Evolutionary conservation across 179 eudicot genomes (phyloP).

Genomic region (Actinidia chinensis): DNA sequence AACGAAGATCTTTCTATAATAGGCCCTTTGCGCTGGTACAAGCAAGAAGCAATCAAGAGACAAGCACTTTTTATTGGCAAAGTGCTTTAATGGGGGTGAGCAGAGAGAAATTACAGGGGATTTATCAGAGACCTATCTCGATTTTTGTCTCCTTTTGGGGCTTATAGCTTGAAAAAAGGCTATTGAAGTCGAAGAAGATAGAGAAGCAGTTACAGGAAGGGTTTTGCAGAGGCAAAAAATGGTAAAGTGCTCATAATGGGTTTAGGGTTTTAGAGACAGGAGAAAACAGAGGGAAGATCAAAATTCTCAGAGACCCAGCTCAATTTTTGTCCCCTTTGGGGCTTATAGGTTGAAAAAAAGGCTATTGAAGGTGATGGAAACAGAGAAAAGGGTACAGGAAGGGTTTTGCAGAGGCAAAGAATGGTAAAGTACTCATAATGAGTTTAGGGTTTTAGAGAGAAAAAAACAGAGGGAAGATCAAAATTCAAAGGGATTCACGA

Average conservation of each 20-base stretch:
- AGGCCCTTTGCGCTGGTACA: constrained; percentile 5
- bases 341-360: not conserved
- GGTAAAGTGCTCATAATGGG: not conserved
- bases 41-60: no score
- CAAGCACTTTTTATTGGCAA: no score
- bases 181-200: not conserved
- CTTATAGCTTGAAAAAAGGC: not conserved
- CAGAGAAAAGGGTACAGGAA: not conserved
- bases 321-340: not conserved
- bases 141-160: not conserved
- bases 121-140: constrained; percentile 12
- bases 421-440: not conserved
- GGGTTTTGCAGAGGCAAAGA: constrained; percentile 11
- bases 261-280: not conserved
- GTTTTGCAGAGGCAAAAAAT: not conserved
- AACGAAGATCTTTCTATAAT: not conserved
- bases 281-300: not conserved
- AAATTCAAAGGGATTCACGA: constrained; percentile 31
- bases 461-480: not conserved
- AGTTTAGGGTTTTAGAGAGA: constrained; percentile 12
- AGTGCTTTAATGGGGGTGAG: not conserved
- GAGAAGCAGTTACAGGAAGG: not conserved
- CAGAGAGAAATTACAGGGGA: no score
- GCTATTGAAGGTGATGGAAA: not conserved
- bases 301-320: constrained; percentile 16